Conservation (phyloP, 2,329 filamentous ascomycete species). For the Arthrobotrys iridis region DNA sequence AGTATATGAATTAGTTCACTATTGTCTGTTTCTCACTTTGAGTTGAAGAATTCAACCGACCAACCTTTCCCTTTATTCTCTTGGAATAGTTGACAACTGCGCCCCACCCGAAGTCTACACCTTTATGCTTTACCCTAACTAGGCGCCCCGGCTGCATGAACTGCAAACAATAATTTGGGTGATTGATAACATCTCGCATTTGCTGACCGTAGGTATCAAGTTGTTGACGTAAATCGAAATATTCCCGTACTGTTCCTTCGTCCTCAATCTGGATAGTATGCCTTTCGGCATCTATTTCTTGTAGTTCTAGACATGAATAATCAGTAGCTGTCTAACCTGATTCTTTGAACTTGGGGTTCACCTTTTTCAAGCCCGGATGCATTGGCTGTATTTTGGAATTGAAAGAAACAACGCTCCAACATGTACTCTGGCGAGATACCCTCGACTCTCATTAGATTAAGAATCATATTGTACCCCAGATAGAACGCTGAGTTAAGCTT, state of each 20-base stretch:
- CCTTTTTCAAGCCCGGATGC: conserved; percentile 82
- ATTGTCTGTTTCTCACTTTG: not conserved
- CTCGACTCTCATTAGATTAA: conserved; percentile 96
- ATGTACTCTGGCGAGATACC: conserved; percentile 99
- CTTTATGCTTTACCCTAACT: conserved; percentile 81
- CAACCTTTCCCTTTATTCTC: conserved; percentile 72
- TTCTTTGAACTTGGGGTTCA: conserved; percentile 57
- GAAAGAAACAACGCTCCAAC: conserved; percentile 97
- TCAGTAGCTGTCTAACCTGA: conserved; percentile 57
- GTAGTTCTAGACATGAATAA: conserved; percentile 69
- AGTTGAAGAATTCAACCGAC: not conserved
- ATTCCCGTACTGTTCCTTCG: conserved; percentile 89
- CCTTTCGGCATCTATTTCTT: conserved; percentile 78
- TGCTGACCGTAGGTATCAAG: conserved; percentile 85
- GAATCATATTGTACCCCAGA: conserved; percentile 98
- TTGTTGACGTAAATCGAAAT: conserved; percentile 88
- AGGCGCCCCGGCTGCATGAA: conserved; percentile 90
- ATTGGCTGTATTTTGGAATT: conserved; percentile 94
- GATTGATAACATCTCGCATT: conserved; percentile 89
- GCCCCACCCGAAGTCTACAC: conserved; percentile 92
- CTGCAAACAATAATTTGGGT: conserved; percentile 83
- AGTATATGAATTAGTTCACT: not conserved
- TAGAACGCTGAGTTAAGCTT: conserved; percentile 98
- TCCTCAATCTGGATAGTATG: conserved; percentile 81
- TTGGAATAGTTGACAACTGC: conserved; percentile 79